Percentiles rank a stretch among this genome's conserved stretches.
Conservation (phyloP, 805 yeast species). For the Cyberlindnera euphorbiiphila region DNA sequence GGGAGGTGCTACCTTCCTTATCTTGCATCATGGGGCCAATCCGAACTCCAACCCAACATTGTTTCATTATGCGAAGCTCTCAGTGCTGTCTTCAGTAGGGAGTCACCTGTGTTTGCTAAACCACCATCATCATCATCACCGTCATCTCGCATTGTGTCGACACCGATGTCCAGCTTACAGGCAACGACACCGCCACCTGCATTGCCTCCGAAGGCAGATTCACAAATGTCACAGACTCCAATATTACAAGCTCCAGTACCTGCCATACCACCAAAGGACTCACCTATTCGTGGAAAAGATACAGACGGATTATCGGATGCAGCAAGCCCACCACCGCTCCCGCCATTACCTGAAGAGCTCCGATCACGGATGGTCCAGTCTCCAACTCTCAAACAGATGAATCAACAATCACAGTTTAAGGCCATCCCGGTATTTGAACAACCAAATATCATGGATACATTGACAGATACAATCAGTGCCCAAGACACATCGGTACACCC, state of each 20-base stretch:
- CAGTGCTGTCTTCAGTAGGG: conserved; percentile 34
- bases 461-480: conserved; percentile 1
- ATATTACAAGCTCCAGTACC: conserved; percentile 7
- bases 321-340: conserved; percentile 33
- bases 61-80: conserved; percentile 30
- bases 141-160: conserved; percentile 8
- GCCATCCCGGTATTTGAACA: conserved; percentile 13
- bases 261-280: conserved; percentile 10
- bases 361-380: conserved; percentile 17
- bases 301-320: neutral
- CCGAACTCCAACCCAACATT: conserved; percentile 59
- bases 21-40: conserved; percentile 34
- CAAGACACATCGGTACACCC: neutral
- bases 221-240: neutral
- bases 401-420: conserved; percentile 8
- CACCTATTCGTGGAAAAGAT: neutral
- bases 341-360: conserved; percentile 36
- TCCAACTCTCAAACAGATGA: conserved; percentile 16
- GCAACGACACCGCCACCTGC: conserved; percentile 25
- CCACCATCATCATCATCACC: conserved; percentile 19
- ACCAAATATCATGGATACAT: conserved; percentile 26
- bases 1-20: conserved; percentile 72
- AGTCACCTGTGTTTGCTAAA: conserved; percentile 43
- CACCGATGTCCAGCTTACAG: conserved; percentile 8
- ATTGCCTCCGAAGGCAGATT: conserved; percentile 32